Conservation (phyloP, 371 early-diverging fungal genomes). For the Umbelopsis sp. region DNA sequence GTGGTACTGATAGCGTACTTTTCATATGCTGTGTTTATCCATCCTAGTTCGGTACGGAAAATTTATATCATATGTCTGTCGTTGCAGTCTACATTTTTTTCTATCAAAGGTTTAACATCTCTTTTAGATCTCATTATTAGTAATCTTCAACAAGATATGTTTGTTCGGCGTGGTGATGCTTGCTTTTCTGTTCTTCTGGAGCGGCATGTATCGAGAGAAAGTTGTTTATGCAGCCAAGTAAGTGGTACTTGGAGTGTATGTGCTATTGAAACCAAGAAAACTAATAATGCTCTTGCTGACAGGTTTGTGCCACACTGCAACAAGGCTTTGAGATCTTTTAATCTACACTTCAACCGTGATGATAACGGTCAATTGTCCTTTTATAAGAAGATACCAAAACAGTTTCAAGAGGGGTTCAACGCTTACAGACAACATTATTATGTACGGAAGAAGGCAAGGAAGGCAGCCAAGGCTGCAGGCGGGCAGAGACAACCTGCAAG, state of each 20-base stretch:
- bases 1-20: constrained; percentile 44
- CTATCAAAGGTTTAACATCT: background rate
- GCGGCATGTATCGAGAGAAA: constrained; percentile 69
- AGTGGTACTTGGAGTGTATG: constrained; percentile 18
- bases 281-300: background rate
- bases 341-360: constrained; percentile 65
- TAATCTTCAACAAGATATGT: constrained; percentile 39
- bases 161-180: constrained; percentile 34
- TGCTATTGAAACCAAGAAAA: background rate
- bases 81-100: background rate
- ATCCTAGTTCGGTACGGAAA: constrained; percentile 49
- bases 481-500: background rate
- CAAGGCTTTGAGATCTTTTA: constrained; percentile 67
- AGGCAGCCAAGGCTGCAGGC: constrained; percentile 28
- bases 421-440: constrained; percentile 62
- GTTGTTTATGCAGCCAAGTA: constrained; percentile 69
- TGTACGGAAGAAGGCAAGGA: constrained; percentile 52
- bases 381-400: constrained; percentile 59
- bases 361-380: constrained; percentile 58
- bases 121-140: constrained; percentile 25
- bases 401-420: constrained; percentile 70
- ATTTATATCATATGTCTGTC: background rate
- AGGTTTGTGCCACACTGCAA: constrained; percentile 75
- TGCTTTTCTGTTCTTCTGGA: constrained; percentile 55
- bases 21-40: constrained; percentile 55